Percentiles rank a stretch among this genome's conserved stretches.
These are phyloP conservation scores for Nidula microcarpa DNA, from an alignment of 768 basidiomycete genomes.

Conservation along the genomic window DNA sequence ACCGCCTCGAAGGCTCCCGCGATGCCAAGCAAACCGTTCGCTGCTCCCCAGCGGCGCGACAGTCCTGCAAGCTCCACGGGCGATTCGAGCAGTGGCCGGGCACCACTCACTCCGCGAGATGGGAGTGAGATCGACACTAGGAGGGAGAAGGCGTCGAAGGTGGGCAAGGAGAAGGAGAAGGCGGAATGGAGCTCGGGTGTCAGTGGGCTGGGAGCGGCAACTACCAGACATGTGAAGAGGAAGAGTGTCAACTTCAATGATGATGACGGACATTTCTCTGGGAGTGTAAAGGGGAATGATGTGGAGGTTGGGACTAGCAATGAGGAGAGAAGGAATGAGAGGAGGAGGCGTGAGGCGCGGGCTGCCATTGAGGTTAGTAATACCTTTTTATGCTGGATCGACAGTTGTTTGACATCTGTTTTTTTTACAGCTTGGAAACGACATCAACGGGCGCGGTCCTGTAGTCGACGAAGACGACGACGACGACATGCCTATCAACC, in stretches of 20 bases:
- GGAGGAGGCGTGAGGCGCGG: slow-evolving; percentile 79
- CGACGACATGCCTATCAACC: slow-evolving; percentile 46
- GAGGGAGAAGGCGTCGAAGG: slow-evolving; percentile 11
- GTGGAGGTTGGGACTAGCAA: slow-evolving; percentile 14
- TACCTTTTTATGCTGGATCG: slow-evolving; percentile 6
- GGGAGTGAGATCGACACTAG: slow-evolving; percentile 58
- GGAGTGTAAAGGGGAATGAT: slow-evolving; percentile 12
- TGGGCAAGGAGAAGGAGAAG: slow-evolving; percentile 9
- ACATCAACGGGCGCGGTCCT: slow-evolving; percentile 76
- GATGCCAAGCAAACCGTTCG: slow-evolving; percentile 55
- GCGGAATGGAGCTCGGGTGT: slow-evolving; percentile 28
- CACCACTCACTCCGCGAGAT: slow-evolving; percentile 74
- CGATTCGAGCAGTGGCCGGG: slow-evolving; percentile 75
- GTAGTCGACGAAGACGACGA: slow-evolving; percentile 53
- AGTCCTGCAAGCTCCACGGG: slow-evolving; percentile 86
- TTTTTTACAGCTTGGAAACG: slow-evolving; percentile 72
- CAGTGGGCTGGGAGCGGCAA: slow-evolving; percentile 23
- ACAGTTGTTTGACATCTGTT: not conserved
- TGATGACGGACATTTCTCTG: slow-evolving; percentile 16
- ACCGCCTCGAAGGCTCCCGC: slow-evolving; percentile 10
- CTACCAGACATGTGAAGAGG: slow-evolving; percentile 39
- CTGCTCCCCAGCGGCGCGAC: slow-evolving; percentile 34
- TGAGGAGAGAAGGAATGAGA: slow-evolving; percentile 58
- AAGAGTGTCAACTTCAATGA: slow-evolving; percentile 73
- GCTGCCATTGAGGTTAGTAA: slow-evolving; percentile 80